A percentile compares a stretch with the other conserved stretches of the same genome.
Conservation (phyloP, 1,284 basidiomycete species). For the Porphyrellus sp. region DNA sequence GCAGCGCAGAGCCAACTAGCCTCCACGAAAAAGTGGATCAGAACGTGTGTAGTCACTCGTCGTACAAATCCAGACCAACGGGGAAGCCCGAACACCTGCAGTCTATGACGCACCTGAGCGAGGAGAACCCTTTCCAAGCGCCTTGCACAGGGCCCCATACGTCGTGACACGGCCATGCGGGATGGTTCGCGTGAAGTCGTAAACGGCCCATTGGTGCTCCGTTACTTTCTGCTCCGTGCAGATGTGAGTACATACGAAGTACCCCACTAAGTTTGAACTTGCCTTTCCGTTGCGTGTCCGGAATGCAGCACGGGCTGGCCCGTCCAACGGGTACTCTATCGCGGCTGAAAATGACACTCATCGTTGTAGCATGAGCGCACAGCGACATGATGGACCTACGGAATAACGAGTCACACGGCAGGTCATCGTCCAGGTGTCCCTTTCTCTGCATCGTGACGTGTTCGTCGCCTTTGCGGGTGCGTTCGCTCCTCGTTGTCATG, state of each 20-base stretch:
- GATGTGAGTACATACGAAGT: background rate
- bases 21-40: background rate
- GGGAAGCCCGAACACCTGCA: background rate
- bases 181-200: slow-evolving; percentile 49
- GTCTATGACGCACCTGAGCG: slow-evolving; percentile 46
- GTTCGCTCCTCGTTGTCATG: too few relatives aligned
- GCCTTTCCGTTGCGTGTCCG: slow-evolving; percentile 14
- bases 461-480: too few relatives aligned
- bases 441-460: too few relatives aligned
- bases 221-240: slow-evolving; percentile 39
- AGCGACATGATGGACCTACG: background rate
- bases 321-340: slow-evolving; percentile 7
- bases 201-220: slow-evolving; percentile 58
- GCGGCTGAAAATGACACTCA: background rate
- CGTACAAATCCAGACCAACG: background rate
- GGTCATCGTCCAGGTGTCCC: too few relatives aligned
- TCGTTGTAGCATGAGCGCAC: background rate
- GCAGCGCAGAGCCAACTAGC: slow-evolving; percentile 56
- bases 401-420: background rate
- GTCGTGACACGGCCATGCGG: slow-evolving; percentile 53
- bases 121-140: slow-evolving; percentile 52
- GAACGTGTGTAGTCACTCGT: background rate
- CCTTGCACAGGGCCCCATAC: slow-evolving; percentile 51
- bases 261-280: background rate
- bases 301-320: slow-evolving; percentile 8